Evolutionary conservation across 345 rosid genomes (phyloP).

Genomic region (Cardiospermum halicacabum): DNA sequence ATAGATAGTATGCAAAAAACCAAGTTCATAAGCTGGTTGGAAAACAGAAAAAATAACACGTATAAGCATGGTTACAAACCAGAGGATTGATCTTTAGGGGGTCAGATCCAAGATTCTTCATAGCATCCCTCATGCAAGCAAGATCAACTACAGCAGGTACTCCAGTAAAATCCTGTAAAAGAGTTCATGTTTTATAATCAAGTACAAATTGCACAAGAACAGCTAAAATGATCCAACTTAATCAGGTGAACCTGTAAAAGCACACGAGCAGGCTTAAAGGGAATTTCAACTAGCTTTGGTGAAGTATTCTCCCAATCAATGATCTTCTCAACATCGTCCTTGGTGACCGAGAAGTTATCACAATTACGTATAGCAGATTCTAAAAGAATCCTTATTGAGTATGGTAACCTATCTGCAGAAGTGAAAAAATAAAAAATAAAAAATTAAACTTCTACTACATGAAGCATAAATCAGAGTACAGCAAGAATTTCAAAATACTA

Average conservation of each 20-base stretch:
- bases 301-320: constrained; percentile 78
- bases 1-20: no score
- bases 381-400: constrained; percentile 66
- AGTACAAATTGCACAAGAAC: background rate
- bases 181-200: background rate
- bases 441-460: background rate
- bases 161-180: constrained; percentile 77
- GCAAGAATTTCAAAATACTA: background rate
- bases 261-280: constrained; percentile 90
- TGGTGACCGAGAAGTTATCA: constrained; percentile 74
- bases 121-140: constrained; percentile 89
- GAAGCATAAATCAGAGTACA: background rate
- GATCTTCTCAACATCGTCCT: constrained; percentile 79
- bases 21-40: no score
- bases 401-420: constrained; percentile 61
- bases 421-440: background rate
- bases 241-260: constrained; percentile 54
- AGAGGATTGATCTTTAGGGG: constrained; percentile 81
- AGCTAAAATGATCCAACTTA: background rate
- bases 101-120: constrained; percentile 69
- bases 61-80: constrained; percentile 36
- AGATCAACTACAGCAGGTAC: constrained; percentile 86
- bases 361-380: constrained; percentile 89
- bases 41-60: no score
- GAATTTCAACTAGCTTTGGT: constrained; percentile 66